These are phyloP conservation scores for Scheffersomyces spartinae DNA, from an alignment of 805 yeast species.

Conservation along the genomic window DNA sequence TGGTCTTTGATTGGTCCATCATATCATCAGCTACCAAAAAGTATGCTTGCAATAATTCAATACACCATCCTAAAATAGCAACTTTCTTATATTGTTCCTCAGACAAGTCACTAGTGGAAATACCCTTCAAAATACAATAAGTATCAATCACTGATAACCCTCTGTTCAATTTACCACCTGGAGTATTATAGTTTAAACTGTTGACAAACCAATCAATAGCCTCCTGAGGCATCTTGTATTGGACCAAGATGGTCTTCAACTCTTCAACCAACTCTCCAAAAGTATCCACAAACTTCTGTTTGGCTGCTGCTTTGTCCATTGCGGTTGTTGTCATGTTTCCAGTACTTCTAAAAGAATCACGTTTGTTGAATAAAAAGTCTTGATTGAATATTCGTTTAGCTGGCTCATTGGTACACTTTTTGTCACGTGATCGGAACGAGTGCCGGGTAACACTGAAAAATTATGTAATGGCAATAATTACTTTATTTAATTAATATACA, in stretches of 20 bases:
- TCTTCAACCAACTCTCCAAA: conserved; percentile 77
- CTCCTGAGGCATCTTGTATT: conserved; percentile 74
- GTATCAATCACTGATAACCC: conserved; percentile 95
- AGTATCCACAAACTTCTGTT: conserved; percentile 46
- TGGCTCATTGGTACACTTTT: not conserved
- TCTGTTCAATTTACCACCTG: conserved; percentile 94
- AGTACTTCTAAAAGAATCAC: not conserved
- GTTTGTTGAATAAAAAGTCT: not conserved
- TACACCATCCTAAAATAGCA: conserved; percentile 89
- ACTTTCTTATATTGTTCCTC: conserved; percentile 69
- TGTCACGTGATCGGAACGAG: not conserved
- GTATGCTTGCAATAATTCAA: conserved; percentile 91
- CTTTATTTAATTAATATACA: conserved; percentile 1
- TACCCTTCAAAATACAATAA: conserved; percentile 64
- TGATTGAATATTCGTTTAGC: conserved; percentile 1
- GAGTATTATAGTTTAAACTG: conserved; percentile 73
- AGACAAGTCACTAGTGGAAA: conserved; percentile 44
- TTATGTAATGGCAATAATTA: conserved; percentile 4
- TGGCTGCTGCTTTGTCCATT: conserved; percentile 27
- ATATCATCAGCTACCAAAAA: conserved; percentile 97
- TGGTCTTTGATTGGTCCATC: conserved; percentile 93
- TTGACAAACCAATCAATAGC: conserved; percentile 79
- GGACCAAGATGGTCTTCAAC: conserved; percentile 44
- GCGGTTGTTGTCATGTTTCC: conserved; percentile 2
- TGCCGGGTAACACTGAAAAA: not conserved